Evolutionary conservation across 306 rosid genomes (phyloP).

Genomic region (Citrullus amarus): DNA sequence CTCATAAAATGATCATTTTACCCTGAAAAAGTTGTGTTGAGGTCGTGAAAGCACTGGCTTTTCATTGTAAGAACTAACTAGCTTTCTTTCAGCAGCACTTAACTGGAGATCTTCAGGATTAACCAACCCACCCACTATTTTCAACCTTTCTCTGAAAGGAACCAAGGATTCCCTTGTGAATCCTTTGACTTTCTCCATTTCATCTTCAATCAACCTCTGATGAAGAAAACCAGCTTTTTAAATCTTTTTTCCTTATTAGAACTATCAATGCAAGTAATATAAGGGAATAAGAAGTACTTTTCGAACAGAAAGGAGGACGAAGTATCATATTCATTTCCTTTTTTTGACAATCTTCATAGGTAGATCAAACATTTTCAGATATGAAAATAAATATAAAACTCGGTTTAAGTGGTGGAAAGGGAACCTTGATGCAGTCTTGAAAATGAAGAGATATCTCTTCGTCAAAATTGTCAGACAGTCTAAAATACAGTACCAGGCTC

Average conservation of each 20-base stretch:
- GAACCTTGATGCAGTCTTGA: slow-evolving; percentile 55
- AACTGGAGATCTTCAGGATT: slow-evolving; percentile 73
- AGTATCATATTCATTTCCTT: neutral
- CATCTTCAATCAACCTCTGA: slow-evolving; percentile 65
- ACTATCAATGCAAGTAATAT: neutral
- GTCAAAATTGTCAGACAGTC: slow-evolving; percentile 51
- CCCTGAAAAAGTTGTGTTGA: slow-evolving; percentile 72
- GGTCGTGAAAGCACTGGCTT: slow-evolving; percentile 95
- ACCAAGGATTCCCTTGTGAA: slow-evolving; percentile 38
- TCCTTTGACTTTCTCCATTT: slow-evolving; percentile 66
- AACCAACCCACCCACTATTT: slow-evolving; percentile 63
- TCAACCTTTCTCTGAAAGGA: slow-evolving; percentile 76
- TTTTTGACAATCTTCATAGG: neutral
- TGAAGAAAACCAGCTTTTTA: slow-evolving; percentile 6
- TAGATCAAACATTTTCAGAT: neutral
- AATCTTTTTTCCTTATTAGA: neutral
- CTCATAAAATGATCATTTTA: slow-evolving; percentile 6
- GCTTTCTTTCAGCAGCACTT: slow-evolving; percentile 62
- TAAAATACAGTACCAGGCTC: slow-evolving; percentile 83
- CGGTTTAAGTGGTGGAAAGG: neutral
- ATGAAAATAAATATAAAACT: neutral
- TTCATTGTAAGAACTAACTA: slow-evolving; percentile 64
- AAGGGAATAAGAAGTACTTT: neutral
- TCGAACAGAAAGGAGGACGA: neutral
- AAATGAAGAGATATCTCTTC: slow-evolving; percentile 42